Evolutionary conservation across 1,284 basidiomycete species (phyloP), one percentile per base, ranked within the genome.

Genomic region (Pholiota adiposa): DNA sequence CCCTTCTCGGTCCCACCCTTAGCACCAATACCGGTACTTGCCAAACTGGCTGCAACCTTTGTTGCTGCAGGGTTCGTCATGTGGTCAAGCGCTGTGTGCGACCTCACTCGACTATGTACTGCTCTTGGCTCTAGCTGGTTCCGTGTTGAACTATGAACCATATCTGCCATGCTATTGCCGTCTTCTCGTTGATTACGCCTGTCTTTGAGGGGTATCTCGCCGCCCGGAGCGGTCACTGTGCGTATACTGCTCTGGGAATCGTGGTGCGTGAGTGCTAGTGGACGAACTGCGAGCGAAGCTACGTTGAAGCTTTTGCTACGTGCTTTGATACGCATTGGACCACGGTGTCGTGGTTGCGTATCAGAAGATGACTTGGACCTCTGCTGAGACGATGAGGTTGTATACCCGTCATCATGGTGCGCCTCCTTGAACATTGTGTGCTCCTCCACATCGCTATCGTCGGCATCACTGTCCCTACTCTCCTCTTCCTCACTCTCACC

Each of bases 181-280:
- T 57, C 27, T 23, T 12, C 60, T 25, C 46, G 59, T 3, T 60
- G 63, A 11, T 58, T 65, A n/a, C 73, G 73, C 29, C 67, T 68
- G 4, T 80, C 78, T 11, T 69, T 74, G 33, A 77, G 61, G 0
- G 76, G 72, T 4, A 73, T 67, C 34, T 79, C 79, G 11, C n/a
- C n/a, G n/a, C 40, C 40, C 0, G 68, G 78, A 2, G 82, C 87
- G 18, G 82, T 85, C 3, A 92, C 85, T 0, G 90, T 93, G 11
- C 83, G 81, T 34, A 90, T 80, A 63, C 90, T 92, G 66, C 84
- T 89, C 23, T 75, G 75, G 3, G 89, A 91, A 23, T 80, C 79
- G 43, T 80, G 81, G 56, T 80, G 81, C 3, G 67, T 64, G 40
- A 85, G 69, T 4, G 72, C 63, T 23, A 44, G 69, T 27, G 62